Conservation (phyloP, 306 rosid genomes). For the Ochetophila trinervis region DNA sequence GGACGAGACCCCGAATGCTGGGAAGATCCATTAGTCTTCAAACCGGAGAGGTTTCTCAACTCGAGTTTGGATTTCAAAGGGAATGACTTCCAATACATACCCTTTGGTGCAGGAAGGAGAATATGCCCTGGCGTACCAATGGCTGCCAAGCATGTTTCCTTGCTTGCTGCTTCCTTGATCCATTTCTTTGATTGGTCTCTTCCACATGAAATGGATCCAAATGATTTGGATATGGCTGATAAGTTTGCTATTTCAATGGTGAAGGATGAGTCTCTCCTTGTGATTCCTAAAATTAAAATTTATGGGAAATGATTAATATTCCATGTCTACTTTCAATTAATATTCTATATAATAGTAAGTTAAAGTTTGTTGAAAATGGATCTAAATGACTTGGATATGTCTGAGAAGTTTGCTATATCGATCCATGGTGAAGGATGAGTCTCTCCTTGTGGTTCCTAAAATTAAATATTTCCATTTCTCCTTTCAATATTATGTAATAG, state of each 20-base stretch:
- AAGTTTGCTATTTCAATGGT: slow-evolving; percentile 14
- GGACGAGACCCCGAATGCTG: too few relatives aligned
- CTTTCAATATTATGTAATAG: too few relatives aligned
- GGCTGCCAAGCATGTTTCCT: slow-evolving; percentile 14
- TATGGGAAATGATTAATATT: too few relatives aligned
- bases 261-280: slow-evolving; percentile 17
- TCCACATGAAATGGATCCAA: slow-evolving; percentile 21
- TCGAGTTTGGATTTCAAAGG: slow-evolving; percentile 27
- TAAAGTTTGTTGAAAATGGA: background rate
- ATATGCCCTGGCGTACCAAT: slow-evolving; percentile 32
- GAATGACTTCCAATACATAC: slow-evolving; percentile 23
- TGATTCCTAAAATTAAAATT: slow-evolving; percentile 16
- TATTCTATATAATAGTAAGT: too few relatives aligned
- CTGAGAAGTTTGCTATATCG: slow-evolving; percentile 14
- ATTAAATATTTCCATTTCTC: background rate
- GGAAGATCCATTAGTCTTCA: slow-evolving; percentile 7
- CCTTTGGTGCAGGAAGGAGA: slow-evolving; percentile 35
- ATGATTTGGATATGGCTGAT: slow-evolving; percentile 13
- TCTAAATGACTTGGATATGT: slow-evolving; percentile 16
- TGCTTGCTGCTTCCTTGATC: slow-evolving; percentile 21
- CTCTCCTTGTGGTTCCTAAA: slow-evolving; percentile 21
- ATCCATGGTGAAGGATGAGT: slow-evolving; percentile 19
- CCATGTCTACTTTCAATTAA: too few relatives aligned
- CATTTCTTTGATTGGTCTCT: slow-evolving; percentile 30
- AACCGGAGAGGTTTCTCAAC: slow-evolving; percentile 16